These are phyloP conservation scores for Colletotrichum brevisporum DNA, from an alignment of 2,329 filamentous ascomycete species.

Conservation along the genomic window DNA sequence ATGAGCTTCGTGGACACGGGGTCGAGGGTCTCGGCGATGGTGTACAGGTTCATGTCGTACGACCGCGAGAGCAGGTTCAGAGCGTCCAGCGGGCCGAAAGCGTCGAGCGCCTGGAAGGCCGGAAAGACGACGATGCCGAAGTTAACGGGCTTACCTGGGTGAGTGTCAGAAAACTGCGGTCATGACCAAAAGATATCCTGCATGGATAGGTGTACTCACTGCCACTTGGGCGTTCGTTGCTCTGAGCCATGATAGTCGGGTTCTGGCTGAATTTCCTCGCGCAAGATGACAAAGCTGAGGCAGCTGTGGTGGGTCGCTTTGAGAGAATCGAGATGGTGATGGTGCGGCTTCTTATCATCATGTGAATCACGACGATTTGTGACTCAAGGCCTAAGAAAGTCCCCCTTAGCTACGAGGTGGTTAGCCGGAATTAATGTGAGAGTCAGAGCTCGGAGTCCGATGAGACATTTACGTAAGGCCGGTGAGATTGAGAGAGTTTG, in stretches of 20 bases:
- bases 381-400: background rate
- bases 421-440: background rate
- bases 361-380: background rate
- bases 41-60: slow-evolving; percentile 39
- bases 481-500: slow-evolving; percentile 19
- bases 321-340: background rate
- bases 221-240: background rate
- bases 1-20: slow-evolving; percentile 36
- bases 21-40: slow-evolving; percentile 39
- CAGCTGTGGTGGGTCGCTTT: slow-evolving; percentile 5
- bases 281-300: background rate
- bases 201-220: slow-evolving; percentile 13
- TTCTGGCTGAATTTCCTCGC: background rate
- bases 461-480: slow-evolving; percentile 28
- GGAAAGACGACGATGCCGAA: slow-evolving; percentile 53
- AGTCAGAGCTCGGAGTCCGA: slow-evolving; percentile 16
- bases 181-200: background rate
- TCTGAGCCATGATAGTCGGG: slow-evolving; percentile 19
- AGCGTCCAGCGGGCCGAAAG: slow-evolving; percentile 54
- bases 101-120: slow-evolving; percentile 55
- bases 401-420: background rate
- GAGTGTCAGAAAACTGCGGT: background rate
- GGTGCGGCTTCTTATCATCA: slow-evolving; percentile 11
- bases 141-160: slow-evolving; percentile 38
- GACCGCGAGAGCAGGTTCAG: slow-evolving; percentile 47